Evolutionary conservation across 495 filamentous ascomycete genomes (phyloP), one percentile per base, ranked within the genome.

Genomic region (Sporormia fimetaria): DNA sequence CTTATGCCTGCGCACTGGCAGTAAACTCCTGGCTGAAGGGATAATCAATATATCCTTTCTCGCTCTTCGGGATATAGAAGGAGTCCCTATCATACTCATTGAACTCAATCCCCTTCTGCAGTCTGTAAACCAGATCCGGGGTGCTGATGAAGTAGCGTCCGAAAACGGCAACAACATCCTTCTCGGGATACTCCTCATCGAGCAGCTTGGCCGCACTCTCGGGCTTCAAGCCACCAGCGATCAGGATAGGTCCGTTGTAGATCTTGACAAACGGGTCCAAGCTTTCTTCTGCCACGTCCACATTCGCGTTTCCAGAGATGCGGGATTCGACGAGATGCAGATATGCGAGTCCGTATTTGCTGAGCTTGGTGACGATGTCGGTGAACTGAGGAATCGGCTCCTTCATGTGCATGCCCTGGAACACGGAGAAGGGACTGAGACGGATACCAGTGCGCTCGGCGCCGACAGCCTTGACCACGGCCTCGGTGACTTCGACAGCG

Each of bases 341-440:
- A 55, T 77, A 87, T 0, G 75, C 74, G 16, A 86, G 61, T 27
- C 67, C 61, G n/a, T 77, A 53, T 46, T 61, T 50, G n/a, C 67
- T 67, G 18, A 79, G 52, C 45, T 68, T 57, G 24, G 54, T n/a
- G 4, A 74, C 59, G 2, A 83, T 50, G 45, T 81, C 64, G 11
- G 56, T 60, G 52, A 80, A 87, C 51, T 83, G 75, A 9, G 74
- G 68, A 3, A 70, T 46, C 3, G 76, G 73, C 30, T 85, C 69
- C 6, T 54, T 45, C 75, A 83, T 82, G 17, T 57, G 49, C 76
- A 85, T 85, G 11, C 67, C 73, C 60, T 83, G 76, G 65, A 78
- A 86, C 0, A 49, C 55, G 37, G 64, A 71, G 57, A 62, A 86
- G 2, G 81, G 83, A 37, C 66, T 73, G 9, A 85, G 58, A 4